Percentiles rank a stretch among this genome's conserved stretches.
These are phyloP conservation scores for Nakazawaea siamensis DNA, from an alignment of 805 yeast species.

Conservation along the genomic window DNA sequence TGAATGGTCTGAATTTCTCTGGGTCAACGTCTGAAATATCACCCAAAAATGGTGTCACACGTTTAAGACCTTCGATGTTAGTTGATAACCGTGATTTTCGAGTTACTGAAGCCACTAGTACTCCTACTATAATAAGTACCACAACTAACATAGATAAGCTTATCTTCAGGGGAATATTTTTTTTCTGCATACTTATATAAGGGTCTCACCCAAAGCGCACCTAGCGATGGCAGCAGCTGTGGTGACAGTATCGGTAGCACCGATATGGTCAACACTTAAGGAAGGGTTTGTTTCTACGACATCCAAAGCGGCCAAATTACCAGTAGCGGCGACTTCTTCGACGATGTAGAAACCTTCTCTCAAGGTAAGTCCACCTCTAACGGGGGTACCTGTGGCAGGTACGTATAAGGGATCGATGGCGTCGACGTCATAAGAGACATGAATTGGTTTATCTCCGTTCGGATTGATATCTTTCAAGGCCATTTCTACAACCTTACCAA, in stretches of 20 bases:
- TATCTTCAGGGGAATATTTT: too few relatives aligned
- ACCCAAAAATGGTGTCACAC: too few relatives aligned
- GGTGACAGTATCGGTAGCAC: constrained; percentile 75
- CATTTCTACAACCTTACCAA: constrained; percentile 85
- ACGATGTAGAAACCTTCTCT: constrained; percentile 91
- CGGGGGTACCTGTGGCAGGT: constrained; percentile 98
- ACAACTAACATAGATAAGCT: background rate
- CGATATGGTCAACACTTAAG: constrained; percentile 68
- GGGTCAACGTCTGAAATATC: constrained; percentile 27
- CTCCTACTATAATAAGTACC: background rate
- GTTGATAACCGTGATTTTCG: too few relatives aligned
- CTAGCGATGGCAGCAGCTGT: constrained; percentile 88
- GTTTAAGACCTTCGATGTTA: too few relatives aligned
- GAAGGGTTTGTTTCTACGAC: constrained; percentile 91
- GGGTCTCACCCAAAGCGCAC: constrained; percentile 91
- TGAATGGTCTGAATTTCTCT: constrained; percentile 33
- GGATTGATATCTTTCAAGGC: constrained; percentile 79
- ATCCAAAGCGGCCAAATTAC: constrained; percentile 82
- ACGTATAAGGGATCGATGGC: constrained; percentile 92
- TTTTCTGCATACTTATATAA: too few relatives aligned
- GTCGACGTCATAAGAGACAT: constrained; percentile 91
- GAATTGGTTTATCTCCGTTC: constrained; percentile 61
- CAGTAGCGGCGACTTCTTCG: constrained; percentile 87
- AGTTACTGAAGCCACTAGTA: too few relatives aligned
- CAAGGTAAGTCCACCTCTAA: constrained; percentile 89